Percentiles rank a stretch among this genome's conserved stretches.
phyloP scores from a whole-genome alignment of 1,139 yeast genomes.

The Yamadazyma kanchanaburiensis region DNA sequence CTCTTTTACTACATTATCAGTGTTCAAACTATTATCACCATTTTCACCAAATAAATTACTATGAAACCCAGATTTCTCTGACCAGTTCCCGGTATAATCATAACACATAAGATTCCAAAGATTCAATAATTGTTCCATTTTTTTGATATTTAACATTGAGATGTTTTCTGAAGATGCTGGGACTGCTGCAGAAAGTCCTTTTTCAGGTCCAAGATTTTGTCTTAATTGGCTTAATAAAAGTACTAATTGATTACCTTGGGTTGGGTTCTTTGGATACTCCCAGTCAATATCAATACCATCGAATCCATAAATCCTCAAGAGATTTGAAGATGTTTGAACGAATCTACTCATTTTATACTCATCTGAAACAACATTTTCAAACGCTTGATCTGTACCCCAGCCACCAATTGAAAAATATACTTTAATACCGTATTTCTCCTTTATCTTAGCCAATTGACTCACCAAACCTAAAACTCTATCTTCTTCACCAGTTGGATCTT shows the following conservation, averaged over 20 bases:
- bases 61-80: conserved; percentile 58
- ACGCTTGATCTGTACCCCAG: conserved; percentile 62
- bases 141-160: conserved; percentile 36
- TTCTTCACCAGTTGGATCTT: conserved; percentile 12
- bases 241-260: conserved; percentile 47
- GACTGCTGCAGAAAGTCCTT: conserved; percentile 66
- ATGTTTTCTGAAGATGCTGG: conserved; percentile 62
- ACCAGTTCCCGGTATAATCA: conserved; percentile 82
- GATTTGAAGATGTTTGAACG: conserved; percentile 44
- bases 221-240: conserved; percentile 44
- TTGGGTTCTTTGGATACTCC: conserved; percentile 69
- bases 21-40: conserved; percentile 45
- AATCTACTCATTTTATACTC: conserved; percentile 41
- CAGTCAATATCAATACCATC: conserved; percentile 95
- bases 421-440: conserved; percentile 46
- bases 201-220: conserved; percentile 22
- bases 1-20: conserved; percentile 44
- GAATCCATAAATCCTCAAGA: conserved; percentile 56
- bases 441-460: conserved; percentile 54
- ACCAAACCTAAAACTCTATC: conserved; percentile 43
- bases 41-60: conserved; percentile 56
- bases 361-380: conserved; percentile 44
- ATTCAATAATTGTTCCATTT: conserved; percentile 56
- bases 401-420: conserved; percentile 84
- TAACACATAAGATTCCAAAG: conserved; percentile 91